phyloP scores from a whole-genome alignment of 2,329 filamentous ascomycete genomes.

The Onygena corvina region DNA sequence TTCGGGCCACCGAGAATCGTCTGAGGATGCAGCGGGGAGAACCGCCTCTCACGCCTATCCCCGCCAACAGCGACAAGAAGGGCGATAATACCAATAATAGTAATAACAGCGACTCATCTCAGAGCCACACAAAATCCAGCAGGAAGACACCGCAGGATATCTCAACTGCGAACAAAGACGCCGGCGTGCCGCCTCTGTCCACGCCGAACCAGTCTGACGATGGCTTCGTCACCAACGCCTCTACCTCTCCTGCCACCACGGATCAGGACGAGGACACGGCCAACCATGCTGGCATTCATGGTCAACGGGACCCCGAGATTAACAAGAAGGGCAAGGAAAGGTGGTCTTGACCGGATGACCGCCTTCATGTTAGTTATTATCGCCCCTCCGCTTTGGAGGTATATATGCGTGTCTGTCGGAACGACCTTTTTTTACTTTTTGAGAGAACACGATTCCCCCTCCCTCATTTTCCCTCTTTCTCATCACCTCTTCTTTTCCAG shows the following conservation, averaged over 20 bases:
- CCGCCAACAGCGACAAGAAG: background rate
- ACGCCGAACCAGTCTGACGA: slow-evolving; percentile 5
- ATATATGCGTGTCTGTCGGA: background rate
- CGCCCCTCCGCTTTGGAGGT: too few species aligned
- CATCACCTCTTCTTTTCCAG: background rate
- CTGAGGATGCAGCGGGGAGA: slow-evolving; percentile 39
- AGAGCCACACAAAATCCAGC: background rate
- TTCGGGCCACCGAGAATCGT: slow-evolving; percentile 74
- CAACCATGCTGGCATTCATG: slow-evolving; percentile 4
- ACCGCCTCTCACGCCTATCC: background rate
- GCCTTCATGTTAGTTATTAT: background rate
- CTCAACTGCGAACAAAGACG: background rate
- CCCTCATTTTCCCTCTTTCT: background rate
- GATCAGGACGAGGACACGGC: background rate
- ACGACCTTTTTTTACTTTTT: background rate
- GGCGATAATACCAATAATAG: slow-evolving; percentile 1
- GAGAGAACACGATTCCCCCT: slow-evolving; percentile 1
- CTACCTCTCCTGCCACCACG: slow-evolving; percentile 1
- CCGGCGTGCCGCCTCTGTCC: background rate
- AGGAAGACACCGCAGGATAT: background rate
- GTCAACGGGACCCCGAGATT: background rate
- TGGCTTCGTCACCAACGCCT: slow-evolving; percentile 4
- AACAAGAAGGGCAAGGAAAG: background rate
- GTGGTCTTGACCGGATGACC: slow-evolving; percentile 2
- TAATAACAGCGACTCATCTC: background rate